Conservation (phyloP, 345 rosid species). For the Gossypium ekmanianum region DNA sequence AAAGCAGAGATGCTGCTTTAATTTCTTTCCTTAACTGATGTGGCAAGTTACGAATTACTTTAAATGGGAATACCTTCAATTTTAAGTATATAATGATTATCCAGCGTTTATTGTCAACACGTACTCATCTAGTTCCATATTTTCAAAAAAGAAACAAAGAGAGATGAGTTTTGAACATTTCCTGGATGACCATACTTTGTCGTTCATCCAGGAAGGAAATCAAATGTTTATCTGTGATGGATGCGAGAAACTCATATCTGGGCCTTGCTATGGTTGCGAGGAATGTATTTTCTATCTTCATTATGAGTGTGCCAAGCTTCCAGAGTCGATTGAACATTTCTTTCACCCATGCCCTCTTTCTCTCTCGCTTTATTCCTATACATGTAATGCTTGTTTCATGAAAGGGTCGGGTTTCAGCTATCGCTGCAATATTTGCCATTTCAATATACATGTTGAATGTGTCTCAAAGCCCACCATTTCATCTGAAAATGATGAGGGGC, state of each 20-base stretch:
- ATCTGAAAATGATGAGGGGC: not conserved
- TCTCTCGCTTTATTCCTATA: not conserved
- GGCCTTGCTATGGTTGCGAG: not conserved
- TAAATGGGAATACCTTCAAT: too few relatives aligned
- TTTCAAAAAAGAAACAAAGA: not conserved
- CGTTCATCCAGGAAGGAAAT: not conserved
- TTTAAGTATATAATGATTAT: too few relatives aligned
- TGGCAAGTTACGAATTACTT: too few relatives aligned
- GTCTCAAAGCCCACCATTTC: not conserved
- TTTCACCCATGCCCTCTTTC: slow-evolving; percentile 12
- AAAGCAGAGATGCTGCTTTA: too few relatives aligned
- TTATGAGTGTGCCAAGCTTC: slow-evolving; percentile 1
- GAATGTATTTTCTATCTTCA: not conserved
- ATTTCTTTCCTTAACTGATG: too few relatives aligned
- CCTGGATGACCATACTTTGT: not conserved
- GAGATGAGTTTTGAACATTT: slow-evolving; percentile 2
- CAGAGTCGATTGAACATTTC: not conserved
- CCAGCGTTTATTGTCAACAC: not conserved
- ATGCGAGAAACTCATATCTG: not conserved
- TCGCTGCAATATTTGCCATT: not conserved
- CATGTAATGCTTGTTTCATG: not conserved
- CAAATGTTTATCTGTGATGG: not conserved
- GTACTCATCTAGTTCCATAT: not conserved
- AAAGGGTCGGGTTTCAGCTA: not conserved
- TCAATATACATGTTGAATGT: not conserved